A percentile compares a stretch with the other conserved stretches of the same genome.
These are phyloP conservation scores for Tritrichomonas foetus DNA, from an alignment of 208 protist species.

Conservation along the genomic window DNA sequence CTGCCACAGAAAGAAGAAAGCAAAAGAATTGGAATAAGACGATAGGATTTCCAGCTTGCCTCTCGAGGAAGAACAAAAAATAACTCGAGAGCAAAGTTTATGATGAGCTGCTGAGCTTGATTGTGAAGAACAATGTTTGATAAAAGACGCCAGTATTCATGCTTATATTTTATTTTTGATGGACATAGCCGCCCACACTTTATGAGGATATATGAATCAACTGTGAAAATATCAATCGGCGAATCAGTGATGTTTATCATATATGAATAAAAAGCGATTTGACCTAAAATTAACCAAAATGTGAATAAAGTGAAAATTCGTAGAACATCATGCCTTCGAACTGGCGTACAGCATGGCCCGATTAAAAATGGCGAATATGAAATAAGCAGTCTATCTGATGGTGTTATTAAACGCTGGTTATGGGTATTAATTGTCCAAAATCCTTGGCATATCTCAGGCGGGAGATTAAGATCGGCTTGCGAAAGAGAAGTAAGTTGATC, in stretches of 20 bases:
- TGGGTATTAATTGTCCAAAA: constrained; percentile 3
- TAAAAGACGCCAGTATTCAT: not conserved
- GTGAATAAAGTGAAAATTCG: not conserved
- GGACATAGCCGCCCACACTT: not conserved
- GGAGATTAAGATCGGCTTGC: not conserved
- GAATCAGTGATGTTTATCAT: too few relatives aligned
- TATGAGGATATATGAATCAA: not conserved
- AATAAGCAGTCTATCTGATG: not conserved
- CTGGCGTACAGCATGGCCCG: not conserved
- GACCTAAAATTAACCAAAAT: not conserved
- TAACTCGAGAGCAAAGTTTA: not conserved
- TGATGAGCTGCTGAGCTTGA: not conserved
- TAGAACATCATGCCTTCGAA: not conserved
- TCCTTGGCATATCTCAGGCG: not conserved
- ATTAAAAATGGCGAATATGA: not conserved
- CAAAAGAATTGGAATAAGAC: not conserved
- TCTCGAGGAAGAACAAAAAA: not conserved
- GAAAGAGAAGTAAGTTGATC: constrained; percentile 17
- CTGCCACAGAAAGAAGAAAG: not conserved
- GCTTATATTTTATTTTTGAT: not conserved
- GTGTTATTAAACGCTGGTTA: not conserved
- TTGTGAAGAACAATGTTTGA: not conserved
- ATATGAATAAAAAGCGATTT: not conserved
- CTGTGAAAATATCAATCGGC: not conserved
- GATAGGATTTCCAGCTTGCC: not conserved